A percentile compares a stretch with the other conserved stretches of the same genome.
These are phyloP conservation scores for Forsythia suspensa DNA, from an alignment of 257 asterid genomes.

Conservation along the genomic window DNA sequence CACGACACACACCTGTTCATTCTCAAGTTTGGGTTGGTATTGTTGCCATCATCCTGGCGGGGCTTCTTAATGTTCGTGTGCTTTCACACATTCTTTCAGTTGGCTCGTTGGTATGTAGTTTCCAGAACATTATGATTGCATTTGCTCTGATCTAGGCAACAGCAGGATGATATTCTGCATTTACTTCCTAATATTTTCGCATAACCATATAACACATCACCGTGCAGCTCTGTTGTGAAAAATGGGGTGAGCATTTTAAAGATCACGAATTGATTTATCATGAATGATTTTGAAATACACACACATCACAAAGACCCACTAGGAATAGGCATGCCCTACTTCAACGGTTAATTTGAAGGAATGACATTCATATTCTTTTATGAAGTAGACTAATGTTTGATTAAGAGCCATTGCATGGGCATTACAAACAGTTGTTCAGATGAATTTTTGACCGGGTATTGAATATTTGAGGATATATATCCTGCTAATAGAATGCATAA, in stretches of 20 bases:
- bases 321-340: background rate
- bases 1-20: conserved; percentile 77
- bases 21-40: conserved; percentile 95
- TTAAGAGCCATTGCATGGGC: background rate
- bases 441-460: background rate
- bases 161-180: conserved; percentile 6
- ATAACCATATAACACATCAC: conserved; percentile 10
- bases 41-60: conserved; percentile 76
- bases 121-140: conserved; percentile 1
- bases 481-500: background rate
- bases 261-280: conserved; percentile 7
- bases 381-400: background rate
- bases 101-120: conserved; percentile 81
- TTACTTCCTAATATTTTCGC: background rate
- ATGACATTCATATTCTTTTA: background rate
- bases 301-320: background rate
- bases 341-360: background rate
- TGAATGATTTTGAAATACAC: background rate
- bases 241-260: background rate
- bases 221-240: conserved; percentile 3
- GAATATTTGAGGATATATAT: background rate
- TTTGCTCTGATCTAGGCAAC: background rate
- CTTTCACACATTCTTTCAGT: conserved; percentile 96
- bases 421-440: background rate
- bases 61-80: conserved; percentile 74